Percentiles rank a stretch among this genome's conserved stretches.
phyloP scores from a whole-genome alignment of 345 rosid species.

The Clarkia xantiana region DNA sequence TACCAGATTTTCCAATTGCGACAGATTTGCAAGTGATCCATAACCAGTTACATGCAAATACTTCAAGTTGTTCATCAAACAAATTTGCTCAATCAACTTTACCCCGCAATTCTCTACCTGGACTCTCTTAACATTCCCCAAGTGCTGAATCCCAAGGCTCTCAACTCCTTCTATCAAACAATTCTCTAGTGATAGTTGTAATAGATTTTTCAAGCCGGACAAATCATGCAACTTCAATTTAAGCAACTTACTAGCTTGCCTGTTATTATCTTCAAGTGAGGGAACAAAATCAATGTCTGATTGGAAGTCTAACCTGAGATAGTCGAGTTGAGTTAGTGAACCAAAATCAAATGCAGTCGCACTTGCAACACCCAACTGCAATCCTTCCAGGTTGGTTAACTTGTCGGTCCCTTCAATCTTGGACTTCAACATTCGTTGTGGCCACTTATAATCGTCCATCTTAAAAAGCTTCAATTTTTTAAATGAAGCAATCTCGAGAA shows the following conservation, averaged over 20 bases:
- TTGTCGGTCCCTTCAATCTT: slow-evolving; percentile 3
- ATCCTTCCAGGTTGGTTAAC: neutral
- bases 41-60: neutral
- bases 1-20: too few relatives aligned
- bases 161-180: neutral
- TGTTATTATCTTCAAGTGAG: too few relatives aligned
- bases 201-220: neutral
- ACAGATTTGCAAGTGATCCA: too few relatives aligned
- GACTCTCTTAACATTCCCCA: neutral
- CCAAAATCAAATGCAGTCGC: neutral
- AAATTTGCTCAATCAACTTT: neutral
- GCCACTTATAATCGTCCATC: neutral
- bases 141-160: neutral
- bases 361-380: neutral
- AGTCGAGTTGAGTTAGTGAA: neutral
- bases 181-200: neutral
- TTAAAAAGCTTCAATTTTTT: neutral
- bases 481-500: slow-evolving; percentile 1
- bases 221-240: neutral
- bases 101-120: neutral
- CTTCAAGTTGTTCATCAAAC: neutral
- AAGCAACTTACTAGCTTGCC: too few relatives aligned
- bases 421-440: neutral
- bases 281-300: neutral
- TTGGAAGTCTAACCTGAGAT: neutral